Evolutionary conservation across 2,329 filamentous ascomycete genomes (phyloP), one percentile per base, ranked within the genome.

Genomic region (Curvularia sp.): DNA sequence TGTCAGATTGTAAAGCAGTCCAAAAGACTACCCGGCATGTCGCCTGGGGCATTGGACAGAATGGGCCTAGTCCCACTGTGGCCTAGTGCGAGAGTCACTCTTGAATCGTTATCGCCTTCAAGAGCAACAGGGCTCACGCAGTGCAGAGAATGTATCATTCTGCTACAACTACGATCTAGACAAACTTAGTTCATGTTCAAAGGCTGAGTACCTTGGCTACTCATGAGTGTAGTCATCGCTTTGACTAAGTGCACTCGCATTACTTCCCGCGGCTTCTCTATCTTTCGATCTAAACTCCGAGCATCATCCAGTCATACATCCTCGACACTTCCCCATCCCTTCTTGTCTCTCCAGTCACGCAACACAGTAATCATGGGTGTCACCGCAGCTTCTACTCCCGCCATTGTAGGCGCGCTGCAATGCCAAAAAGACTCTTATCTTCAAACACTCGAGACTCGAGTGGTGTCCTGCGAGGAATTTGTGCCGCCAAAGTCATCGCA

Each of bases 341-440:
- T 30, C 19, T 32, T 46, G 13, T 45, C 18, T 15, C 25, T 34
- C 36, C 46, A 23, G 7, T 36, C 32, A 5, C 21, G 38, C 42
- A 45, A 27, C 15, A 41, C 19, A 8, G 13, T 27, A 41, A 61
- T 41, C 2, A 74, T 74, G 71, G 60, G 68, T 27, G 52, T 36
- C 1, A 49, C 63, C 15, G 48, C 59, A 34, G 52, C 47, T 15
- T 49, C 64, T 4, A 53, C 53, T 10, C 69, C 72, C 1, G 63
- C 55, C 46, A 66, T 75, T 28, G 73, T 75, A 2, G 73, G 73
- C 45, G 70, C 73, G 43, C 55, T 74, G 13, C 65, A 61, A 46
- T 75, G 72, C 43, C 73, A 75, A 28, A 72, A 69, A 52, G 61
- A 75, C 34, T 74, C 72, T 49, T 75, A 75, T 55, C 65, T 73